A percentile compares a stretch with the other conserved stretches of the same genome.
Conservation (phyloP, 495 filamentous ascomycete genomes). For the Tuber brumale region DNA sequence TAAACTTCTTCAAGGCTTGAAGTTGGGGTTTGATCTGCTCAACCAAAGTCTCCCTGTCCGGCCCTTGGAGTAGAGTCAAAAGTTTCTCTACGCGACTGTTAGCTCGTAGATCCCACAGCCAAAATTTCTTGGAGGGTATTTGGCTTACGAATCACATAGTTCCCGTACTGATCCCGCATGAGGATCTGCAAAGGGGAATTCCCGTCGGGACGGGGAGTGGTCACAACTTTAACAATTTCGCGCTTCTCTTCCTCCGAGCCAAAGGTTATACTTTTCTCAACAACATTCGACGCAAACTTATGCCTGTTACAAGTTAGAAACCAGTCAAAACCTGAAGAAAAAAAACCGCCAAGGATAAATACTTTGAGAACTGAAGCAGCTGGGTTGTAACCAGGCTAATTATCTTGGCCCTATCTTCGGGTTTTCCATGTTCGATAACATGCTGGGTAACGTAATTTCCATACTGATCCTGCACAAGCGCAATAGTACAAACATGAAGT, state of each 20-base stretch:
- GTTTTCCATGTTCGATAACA: constrained; percentile 74
- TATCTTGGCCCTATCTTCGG: constrained; percentile 66
- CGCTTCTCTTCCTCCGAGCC: constrained; percentile 63
- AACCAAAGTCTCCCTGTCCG: constrained; percentile 60
- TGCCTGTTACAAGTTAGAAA: constrained; percentile 46
- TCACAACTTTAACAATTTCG: constrained; percentile 63
- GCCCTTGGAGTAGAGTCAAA: constrained; percentile 59
- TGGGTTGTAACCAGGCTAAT: constrained; percentile 65
- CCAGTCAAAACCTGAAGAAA: constrained; percentile 4
- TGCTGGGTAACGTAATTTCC: constrained; percentile 98
- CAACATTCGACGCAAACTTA: constrained; percentile 96
- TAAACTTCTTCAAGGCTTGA: constrained; percentile 61
- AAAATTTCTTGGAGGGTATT: not conserved
- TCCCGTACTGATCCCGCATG: constrained; percentile 89
- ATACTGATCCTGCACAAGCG: constrained; percentile 79
- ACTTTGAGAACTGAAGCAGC: constrained; percentile 68
- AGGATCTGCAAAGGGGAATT: constrained; percentile 63
- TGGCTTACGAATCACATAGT: constrained; percentile 92
- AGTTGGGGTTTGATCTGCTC: constrained; percentile 71
- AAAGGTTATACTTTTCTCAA: constrained; percentile 83
- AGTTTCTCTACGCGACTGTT: constrained; percentile 63
- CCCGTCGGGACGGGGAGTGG: constrained; percentile 54
- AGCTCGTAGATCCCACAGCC: constrained; percentile 34
- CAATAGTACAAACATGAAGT: constrained; percentile 62
- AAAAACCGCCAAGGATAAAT: constrained; percentile 7